These are phyloP conservation scores for Stachybotrys elegans DNA, from an alignment of 2,329 filamentous ascomycete genomes.

Conservation along the genomic window DNA sequence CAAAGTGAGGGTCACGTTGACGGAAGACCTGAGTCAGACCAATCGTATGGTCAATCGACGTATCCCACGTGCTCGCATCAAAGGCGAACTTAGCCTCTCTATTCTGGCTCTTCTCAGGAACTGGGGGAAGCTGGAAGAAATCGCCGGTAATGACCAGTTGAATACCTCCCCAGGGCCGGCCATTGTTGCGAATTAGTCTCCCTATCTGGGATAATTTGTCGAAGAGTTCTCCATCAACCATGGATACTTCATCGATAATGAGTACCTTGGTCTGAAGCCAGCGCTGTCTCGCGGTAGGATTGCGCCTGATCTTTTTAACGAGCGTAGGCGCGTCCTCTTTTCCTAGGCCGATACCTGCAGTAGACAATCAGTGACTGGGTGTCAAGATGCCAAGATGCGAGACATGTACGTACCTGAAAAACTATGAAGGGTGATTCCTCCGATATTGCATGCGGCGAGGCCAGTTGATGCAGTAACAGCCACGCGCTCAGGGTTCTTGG, in stretches of 20 bases:
- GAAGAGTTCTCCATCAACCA: constrained; percentile 96
- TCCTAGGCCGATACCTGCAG: constrained; percentile 69
- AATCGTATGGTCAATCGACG: constrained; percentile 91
- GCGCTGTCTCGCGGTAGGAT: constrained; percentile 79
- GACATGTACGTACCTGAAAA: constrained; percentile 63
- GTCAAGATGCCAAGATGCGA: not conserved
- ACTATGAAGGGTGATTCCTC: constrained; percentile 91
- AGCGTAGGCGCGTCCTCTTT: constrained; percentile 79
- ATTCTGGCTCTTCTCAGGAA: constrained; percentile 67
- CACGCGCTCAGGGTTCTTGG: constrained; percentile 72
- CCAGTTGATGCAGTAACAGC: constrained; percentile 95
- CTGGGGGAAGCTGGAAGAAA: constrained; percentile 94
- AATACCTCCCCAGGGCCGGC: constrained; percentile 89
- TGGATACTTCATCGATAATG: constrained; percentile 92
- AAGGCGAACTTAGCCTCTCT: constrained; percentile 82
- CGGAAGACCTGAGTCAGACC: constrained; percentile 93
- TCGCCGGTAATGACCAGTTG: constrained; percentile 94
- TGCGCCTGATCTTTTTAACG: constrained; percentile 85
- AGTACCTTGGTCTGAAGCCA: constrained; percentile 88
- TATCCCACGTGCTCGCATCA: constrained; percentile 85
- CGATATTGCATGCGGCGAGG: constrained; percentile 93
- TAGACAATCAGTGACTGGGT: constrained; percentile 3
- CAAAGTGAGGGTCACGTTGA: constrained; percentile 85
- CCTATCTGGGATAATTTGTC: constrained; percentile 93
- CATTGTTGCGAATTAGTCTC: constrained; percentile 80